phyloP scores from a whole-genome alignment of 2,329 filamentous ascomycete genomes.

The Ophiostoma sp. region DNA sequence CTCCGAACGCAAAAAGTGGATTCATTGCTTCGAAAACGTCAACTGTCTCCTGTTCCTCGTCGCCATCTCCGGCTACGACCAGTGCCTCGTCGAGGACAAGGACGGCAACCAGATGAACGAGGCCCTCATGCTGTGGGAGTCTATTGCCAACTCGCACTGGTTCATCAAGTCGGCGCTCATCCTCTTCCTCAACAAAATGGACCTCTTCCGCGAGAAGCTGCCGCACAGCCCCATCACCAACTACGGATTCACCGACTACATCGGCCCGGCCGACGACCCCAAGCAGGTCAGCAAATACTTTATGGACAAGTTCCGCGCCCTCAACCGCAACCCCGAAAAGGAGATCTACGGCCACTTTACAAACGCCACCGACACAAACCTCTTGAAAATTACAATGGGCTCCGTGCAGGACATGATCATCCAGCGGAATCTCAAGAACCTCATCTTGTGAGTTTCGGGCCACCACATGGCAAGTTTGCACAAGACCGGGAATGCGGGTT shows the following conservation, averaged over 20 bases:
- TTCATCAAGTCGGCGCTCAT: slow-evolving; percentile 77
- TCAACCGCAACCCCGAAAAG: slow-evolving; percentile 64
- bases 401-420: slow-evolving; percentile 86
- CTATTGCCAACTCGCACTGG: slow-evolving; percentile 80
- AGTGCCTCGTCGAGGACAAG: slow-evolving; percentile 92
- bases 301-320: slow-evolving; percentile 70
- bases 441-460: slow-evolving; percentile 56
- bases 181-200: slow-evolving; percentile 83
- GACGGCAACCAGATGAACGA: slow-evolving; percentile 94
- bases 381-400: slow-evolving; percentile 80
- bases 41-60: slow-evolving; percentile 90
- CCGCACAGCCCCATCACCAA: slow-evolving; percentile 63
- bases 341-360: slow-evolving; percentile 60
- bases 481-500: background rate
- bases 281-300: slow-evolving; percentile 76
- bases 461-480: background rate
- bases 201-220: slow-evolving; percentile 75
- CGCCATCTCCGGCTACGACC: slow-evolving; percentile 92
- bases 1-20: slow-evolving; percentile 98
- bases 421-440: slow-evolving; percentile 73
- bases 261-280: slow-evolving; percentile 64
- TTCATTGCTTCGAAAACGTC: slow-evolving; percentile 95
- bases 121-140: slow-evolving; percentile 80
- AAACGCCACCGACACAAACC: slow-evolving; percentile 61
- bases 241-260: slow-evolving; percentile 74